Evolutionary conservation across 1,284 basidiomycete species (phyloP).

Genomic region (Ustilago trichophora): DNA sequence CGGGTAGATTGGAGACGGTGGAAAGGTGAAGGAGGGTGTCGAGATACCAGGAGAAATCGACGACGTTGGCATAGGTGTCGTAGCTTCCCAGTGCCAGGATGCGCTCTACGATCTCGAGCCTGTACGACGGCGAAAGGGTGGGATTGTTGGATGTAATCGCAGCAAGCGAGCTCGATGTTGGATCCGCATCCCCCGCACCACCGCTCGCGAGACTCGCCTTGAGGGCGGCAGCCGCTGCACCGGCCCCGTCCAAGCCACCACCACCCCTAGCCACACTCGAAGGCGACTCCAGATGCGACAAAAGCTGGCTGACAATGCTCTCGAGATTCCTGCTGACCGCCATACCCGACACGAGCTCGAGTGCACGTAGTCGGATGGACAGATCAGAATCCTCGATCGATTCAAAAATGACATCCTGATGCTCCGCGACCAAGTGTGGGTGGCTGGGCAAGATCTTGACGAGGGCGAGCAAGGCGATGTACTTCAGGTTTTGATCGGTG

Average conservation of each 20-base stretch:
- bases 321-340: slow-evolving; percentile 83
- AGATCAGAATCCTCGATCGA: slow-evolving; percentile 93
- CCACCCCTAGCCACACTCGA: slow-evolving; percentile 1
- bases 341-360: slow-evolving; percentile 93
- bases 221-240: slow-evolving; percentile 68
- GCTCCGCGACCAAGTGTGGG: slow-evolving; percentile 86
- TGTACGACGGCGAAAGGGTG: slow-evolving; percentile 77
- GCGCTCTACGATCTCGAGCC: slow-evolving; percentile 79
- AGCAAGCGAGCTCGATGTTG: slow-evolving; percentile 26
- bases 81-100: slow-evolving; percentile 84
- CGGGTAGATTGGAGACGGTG: slow-evolving; percentile 74
- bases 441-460: slow-evolving; percentile 94
- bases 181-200: slow-evolving; percentile 45
- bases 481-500: slow-evolving; percentile 91
- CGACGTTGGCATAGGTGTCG: slow-evolving; percentile 84
- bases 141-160: slow-evolving; percentile 54
- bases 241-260: slow-evolving; percentile 53
- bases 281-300: slow-evolving; percentile 82
- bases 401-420: slow-evolving; percentile 88
- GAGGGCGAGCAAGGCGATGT: slow-evolving; percentile 93
- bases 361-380: slow-evolving; percentile 91
- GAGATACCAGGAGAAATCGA: slow-evolving; percentile 95
- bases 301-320: slow-evolving; percentile 84
- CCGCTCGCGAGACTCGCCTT: slow-evolving; percentile 69
- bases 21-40: slow-evolving; percentile 77